These are phyloP conservation scores for Amanita pallidorosea DNA, from an alignment of 768 basidiomycete species.

Conservation along the genomic window DNA sequence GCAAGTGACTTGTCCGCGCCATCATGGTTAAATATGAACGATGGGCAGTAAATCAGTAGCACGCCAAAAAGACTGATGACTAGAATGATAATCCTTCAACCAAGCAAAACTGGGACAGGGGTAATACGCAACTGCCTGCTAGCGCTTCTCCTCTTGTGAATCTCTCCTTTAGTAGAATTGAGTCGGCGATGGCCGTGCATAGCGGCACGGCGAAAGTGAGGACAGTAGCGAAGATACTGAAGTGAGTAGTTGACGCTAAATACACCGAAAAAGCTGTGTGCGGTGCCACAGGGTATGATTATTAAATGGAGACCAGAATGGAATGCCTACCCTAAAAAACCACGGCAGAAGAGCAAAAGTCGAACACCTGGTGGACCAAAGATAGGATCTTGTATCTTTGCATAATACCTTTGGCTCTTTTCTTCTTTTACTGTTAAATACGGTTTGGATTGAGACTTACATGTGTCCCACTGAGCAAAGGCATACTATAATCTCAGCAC, in stretches of 20 bases:
- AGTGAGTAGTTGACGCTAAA: constrained; percentile 63
- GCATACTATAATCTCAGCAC: not conserved
- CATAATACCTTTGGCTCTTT: constrained; percentile 20
- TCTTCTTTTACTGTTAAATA: not conserved
- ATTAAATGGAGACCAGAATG: too few relatives aligned
- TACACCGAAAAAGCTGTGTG: constrained; percentile 55
- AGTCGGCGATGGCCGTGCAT: constrained; percentile 38
- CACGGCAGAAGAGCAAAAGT: constrained; percentile 18
- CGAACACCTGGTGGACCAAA: constrained; percentile 37
- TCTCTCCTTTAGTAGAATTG: constrained; percentile 41
- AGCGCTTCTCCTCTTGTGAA: constrained; percentile 44
- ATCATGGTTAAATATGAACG: constrained; percentile 42
- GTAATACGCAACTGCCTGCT: constrained; percentile 23
- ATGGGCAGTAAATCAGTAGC: constrained; percentile 71
- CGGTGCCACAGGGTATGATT: not conserved
- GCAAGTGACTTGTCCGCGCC: not conserved
- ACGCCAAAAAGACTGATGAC: constrained; percentile 68
- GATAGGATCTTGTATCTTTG: constrained; percentile 41
- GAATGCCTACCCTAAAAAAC: constrained; percentile 43
- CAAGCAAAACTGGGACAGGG: not conserved
- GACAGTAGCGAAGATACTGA: constrained; percentile 60
- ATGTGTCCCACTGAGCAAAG: not conserved
- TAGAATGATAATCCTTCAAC: constrained; percentile 8
- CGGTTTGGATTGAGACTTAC: not conserved
- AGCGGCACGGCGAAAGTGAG: constrained; percentile 69